Conservation (phyloP, 2,329 filamentous ascomycete species). For the Ustulina deusta region DNA sequence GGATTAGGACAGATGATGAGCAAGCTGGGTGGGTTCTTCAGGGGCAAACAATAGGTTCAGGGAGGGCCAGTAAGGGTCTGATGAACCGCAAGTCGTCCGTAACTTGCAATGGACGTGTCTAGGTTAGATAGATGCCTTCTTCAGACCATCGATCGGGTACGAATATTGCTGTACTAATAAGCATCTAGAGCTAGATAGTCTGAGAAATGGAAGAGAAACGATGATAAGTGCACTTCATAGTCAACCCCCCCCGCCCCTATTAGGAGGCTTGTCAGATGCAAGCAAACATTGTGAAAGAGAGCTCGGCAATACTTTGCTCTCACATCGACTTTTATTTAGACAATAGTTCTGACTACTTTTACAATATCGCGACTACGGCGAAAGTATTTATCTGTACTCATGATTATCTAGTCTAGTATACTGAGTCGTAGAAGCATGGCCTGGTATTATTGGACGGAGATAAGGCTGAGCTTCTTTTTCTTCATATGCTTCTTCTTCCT, state of each 20-base stretch:
- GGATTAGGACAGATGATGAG: slow-evolving; percentile 71
- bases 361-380: too few species aligned
- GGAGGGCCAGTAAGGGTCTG: not conserved
- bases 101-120: not conserved
- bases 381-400: too few species aligned
- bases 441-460: not conserved
- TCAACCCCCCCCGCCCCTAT: too few species aligned
- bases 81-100: not conserved
- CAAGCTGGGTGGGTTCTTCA: slow-evolving; percentile 68
- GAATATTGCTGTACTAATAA: too few species aligned
- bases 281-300: not conserved
- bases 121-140: not conserved
- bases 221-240: not conserved
- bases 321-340: not conserved
- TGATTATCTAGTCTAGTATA: too few species aligned
- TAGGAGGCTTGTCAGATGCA: too few species aligned
- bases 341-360: not conserved
- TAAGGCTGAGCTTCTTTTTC: not conserved
- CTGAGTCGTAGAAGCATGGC: too few species aligned
- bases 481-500: too few species aligned
- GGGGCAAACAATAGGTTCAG: slow-evolving; percentile 58
- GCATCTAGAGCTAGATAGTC: too few species aligned
- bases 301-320: not conserved
- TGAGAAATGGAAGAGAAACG: too few species aligned
- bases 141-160: not conserved